Evolutionary conservation across 163 green algal genomes (phyloP), one percentile per base, ranked within the genome.

Genomic region (Trebouxiophyceae sp.): DNA sequence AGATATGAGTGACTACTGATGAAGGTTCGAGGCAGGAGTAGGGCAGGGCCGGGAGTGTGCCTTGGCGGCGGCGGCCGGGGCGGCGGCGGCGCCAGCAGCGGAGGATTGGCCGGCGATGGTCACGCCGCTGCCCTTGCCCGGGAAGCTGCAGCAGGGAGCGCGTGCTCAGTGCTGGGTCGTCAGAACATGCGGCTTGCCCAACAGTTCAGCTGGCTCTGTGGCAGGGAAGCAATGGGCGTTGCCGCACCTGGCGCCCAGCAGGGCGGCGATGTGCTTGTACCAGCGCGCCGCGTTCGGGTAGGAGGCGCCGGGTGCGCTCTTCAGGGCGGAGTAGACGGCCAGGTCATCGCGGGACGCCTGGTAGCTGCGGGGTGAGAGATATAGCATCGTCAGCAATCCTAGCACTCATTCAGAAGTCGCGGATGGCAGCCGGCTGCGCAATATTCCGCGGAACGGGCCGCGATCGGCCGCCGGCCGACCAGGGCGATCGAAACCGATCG

Each of bases 341-440:
- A 88, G 69, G 60, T 88, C 81, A 46, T 88, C 81, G 8, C 76
- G 47, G 4, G 80, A 87, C 28, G 81, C 80, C 55, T 86, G 76
- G 57, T 78, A 87, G 20, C 80, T 87, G 79, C n/a, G n/a, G n/a
- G n/a, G n/a, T n/a, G n/a, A n/a, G n/a, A n/a, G n/a, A n/a, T n/a
- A n/a, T n/a, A n/a, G n/a, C n/a, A n/a, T n/a, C n/a, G n/a, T n/a
- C n/a, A n/a, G n/a, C n/a, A n/a, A n/a, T n/a, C n/a, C n/a, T n/a
- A n/a, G n/a, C n/a, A n/a, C n/a, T n/a, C n/a, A n/a, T n/a, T n/a
- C n/a, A n/a, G n/a, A n/a, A n/a, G n/a, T n/a, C n/a, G n/a, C n/a
- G n/a, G n/a, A n/a, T n/a, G n/a, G n/a, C n/a, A n/a, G n/a, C n/a
- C n/a, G n/a, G n/a, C n/a, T n/a, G n/a, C n/a, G n/a, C n/a, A n/a